Conservation (phyloP, 345 rosid species). For the Populus euphratica region DNA sequence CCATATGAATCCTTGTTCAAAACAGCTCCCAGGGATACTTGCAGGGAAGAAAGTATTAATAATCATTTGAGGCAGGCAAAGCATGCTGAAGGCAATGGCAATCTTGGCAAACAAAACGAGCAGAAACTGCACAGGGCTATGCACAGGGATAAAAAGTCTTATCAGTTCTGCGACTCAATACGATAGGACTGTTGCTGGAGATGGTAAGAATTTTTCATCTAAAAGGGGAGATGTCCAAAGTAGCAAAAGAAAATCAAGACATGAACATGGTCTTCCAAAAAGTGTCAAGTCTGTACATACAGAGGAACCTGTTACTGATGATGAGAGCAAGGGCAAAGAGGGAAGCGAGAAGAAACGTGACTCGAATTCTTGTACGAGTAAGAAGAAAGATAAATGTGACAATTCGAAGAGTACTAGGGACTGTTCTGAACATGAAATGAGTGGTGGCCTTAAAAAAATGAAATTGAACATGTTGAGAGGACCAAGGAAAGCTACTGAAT, state of each 20-base stretch:
- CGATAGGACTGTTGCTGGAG: constrained; percentile 20
- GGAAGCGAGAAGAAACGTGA: constrained; percentile 22
- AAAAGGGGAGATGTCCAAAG: constrained; percentile 24
- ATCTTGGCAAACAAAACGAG: constrained; percentile 29
- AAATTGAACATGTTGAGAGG: constrained; percentile 26
- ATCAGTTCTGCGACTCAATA: not conserved
- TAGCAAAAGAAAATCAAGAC: constrained; percentile 34
- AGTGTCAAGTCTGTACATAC: constrained; percentile 15
- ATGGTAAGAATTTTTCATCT: constrained; percentile 19
- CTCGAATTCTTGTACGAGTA: constrained; percentile 13
- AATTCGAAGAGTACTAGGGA: constrained; percentile 10
- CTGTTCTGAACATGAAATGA: constrained; percentile 20
- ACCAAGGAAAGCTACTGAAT: constrained; percentile 34
- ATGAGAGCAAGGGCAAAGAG: constrained; percentile 29
- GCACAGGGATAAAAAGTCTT: constrained; percentile 24
- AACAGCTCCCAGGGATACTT: constrained; percentile 21
- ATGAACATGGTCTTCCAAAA: constrained; percentile 25
- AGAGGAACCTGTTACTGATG: constrained; percentile 16
- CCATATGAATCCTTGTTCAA: constrained; percentile 54
- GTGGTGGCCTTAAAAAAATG: constrained; percentile 13
- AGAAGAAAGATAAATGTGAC: constrained; percentile 21
- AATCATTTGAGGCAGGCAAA: constrained; percentile 20
- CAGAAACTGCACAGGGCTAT: constrained; percentile 18
- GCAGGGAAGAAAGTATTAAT: constrained; percentile 22
- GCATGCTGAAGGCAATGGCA: constrained; percentile 17